Base-by-base conservation (phyloP, 2,329 filamentous ascomycete genomes). In the Malbranchea zuffiana region DNA sequence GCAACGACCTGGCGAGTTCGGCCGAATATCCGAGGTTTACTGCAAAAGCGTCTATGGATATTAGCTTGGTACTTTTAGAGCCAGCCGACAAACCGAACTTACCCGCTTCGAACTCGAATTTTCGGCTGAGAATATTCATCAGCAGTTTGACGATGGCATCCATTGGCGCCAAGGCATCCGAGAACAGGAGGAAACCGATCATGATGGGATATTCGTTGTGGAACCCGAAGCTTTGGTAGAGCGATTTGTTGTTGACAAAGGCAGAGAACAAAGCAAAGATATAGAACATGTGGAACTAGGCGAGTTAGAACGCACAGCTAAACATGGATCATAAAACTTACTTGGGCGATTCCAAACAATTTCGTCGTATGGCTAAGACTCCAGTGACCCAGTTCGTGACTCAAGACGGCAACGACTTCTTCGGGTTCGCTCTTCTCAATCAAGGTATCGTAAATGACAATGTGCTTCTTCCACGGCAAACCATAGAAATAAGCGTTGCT, bases 381-480 rank as follows among this genome's bases (percentile, higher is more conserved):
- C 90, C 90, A 98, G 68, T 98, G 90, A 35, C 90, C 90, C 32
- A 98, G 74, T 63, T 98, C 90, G 59, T 98, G 90, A 23, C 85
- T 87, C 37, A 98, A 69, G 36, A 98, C 87, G 47, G 90, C 88
- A 41, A 94, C 84, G 26, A 98, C 87, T 62, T 98, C 90, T 54
- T 90, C 74, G 3, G 82, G 78, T 44, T 87, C 77, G 59, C 82
- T 90, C 74, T 96, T 94, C 63, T 95, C 88, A 45, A 98, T 86
- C 45, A 98, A 66, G 4, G 92, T 98, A 58, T 98, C 90, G 59
- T 94, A 98, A 56, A 98, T 92, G 54, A 98, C 90, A 67, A 98
- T 98, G 68, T 96, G 92, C 74, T 96, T 96, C 74, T 95, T 95
- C 87, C 88, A 98, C 27, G 90, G 90, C 39, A 98, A 74, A 43